phyloP scores from a whole-genome alignment of 441 rosid species.

The Omphalea diandra region DNA sequence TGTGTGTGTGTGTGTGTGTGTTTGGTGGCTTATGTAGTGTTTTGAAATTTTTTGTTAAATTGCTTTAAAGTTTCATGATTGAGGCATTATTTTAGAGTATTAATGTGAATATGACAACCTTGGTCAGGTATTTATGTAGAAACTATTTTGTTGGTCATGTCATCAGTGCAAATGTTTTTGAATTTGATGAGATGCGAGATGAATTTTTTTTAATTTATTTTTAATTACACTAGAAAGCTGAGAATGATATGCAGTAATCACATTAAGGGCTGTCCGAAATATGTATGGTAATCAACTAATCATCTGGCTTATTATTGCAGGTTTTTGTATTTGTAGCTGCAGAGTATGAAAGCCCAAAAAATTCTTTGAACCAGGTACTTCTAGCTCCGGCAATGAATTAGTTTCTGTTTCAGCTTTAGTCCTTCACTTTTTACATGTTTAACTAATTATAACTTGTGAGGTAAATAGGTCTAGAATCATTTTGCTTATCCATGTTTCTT shows the following conservation, averaged over 20 bases:
- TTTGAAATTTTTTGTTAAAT: too few relatives aligned
- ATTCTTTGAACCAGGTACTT: conserved; percentile 80
- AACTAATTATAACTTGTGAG: not conserved
- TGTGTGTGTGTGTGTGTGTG: too few relatives aligned
- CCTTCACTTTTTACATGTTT: not conserved
- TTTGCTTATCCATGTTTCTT: not conserved
- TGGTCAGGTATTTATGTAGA: not conserved
- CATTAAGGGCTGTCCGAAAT: not conserved
- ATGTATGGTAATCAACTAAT: not conserved
- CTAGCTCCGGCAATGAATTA: not conserved
- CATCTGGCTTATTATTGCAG: too few relatives aligned
- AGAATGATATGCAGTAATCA: not conserved
- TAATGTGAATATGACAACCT: not conserved
- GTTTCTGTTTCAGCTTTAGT: not conserved
- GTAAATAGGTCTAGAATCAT: not conserved
- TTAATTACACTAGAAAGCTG: not conserved
- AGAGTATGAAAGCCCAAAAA: conserved; percentile 73
- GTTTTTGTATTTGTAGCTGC: conserved; percentile 87
- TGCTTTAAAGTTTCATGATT: too few relatives aligned
- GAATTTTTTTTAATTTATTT: not conserved
- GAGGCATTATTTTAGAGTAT: too few relatives aligned
- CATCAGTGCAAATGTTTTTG: not conserved
- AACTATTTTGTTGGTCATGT: not conserved
- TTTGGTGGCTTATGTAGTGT: too few relatives aligned
- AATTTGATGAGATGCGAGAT: not conserved